Evolutionary conservation across 257 asterid genomes (phyloP), one percentile per base, ranked within the genome.

Genomic region (Plantago major): DNA sequence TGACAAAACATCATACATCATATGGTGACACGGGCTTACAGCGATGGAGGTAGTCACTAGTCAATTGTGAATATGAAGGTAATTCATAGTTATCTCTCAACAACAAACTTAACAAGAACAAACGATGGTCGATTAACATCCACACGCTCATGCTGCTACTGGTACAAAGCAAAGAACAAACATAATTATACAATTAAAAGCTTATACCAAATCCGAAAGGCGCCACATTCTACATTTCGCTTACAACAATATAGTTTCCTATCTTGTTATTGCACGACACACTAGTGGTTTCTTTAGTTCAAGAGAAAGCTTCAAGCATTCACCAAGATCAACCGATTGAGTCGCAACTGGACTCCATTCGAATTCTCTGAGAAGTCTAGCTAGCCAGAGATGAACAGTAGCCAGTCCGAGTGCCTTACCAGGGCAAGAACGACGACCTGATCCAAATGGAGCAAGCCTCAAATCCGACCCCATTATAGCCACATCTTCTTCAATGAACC

Each of bases 381-480:
- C 95, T 4, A 84, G 67, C 88, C 90, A 87, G 0, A 78, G 38
- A 22, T 83, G 85, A 26, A 84, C 83, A 3, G 88, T 78, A 58
- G 81, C 74, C 71, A 87, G 59, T 40, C 90, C 95, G 8, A 87
- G 71, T 0, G 75, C 77, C 76, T 77, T 78, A 4, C 95, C 90
- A 0, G 93, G 95, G 6, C 93, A 87, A 0, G 74, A 83, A 50
- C 93, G 63, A 0, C 90, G 85, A 5, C 95, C 93, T 4, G 90
- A 73, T 26, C 93, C 95, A 15, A 87, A 87, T 0, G 95, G 95
- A 13, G 95, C 93, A n/a, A 86, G 89, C 77, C 89, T 79, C 52
- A 86, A 66, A 22, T 86, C 91, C 0, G 89, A 83, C 2, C 95
- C 95, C 87, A 79, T 74, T n/a, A 87, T 69, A 6, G 85, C 62